phyloP scores from a whole-genome alignment of 345 rosid species.

The Hypericum androsaemum region DNA sequence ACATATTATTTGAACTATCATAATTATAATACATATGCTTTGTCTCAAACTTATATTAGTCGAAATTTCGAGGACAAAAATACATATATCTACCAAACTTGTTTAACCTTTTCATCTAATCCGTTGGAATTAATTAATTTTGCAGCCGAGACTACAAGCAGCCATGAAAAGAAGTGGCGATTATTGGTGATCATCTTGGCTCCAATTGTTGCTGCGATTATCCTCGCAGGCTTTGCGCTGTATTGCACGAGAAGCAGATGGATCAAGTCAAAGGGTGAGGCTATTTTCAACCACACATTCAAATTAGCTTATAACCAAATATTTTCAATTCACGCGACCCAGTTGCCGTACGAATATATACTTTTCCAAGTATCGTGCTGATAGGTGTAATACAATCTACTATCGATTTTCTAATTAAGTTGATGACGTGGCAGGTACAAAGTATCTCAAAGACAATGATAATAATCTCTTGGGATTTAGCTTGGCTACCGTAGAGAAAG shows the following conservation, averaged over 20 bases:
- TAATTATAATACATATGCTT: too few relatives aligned
- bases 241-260: conserved; percentile 13
- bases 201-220: conserved; percentile 15
- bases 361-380: too few relatives aligned
- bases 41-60: too few relatives aligned
- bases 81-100: too few relatives aligned
- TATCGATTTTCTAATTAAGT: neutral
- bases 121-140: too few relatives aligned
- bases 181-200: conserved; percentile 13
- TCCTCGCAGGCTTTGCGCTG: conserved; percentile 6
- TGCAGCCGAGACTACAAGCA: too few relatives aligned
- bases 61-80: too few relatives aligned
- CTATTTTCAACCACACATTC: neutral
- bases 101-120: too few relatives aligned
- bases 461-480: conserved; percentile 19
- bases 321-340: neutral
- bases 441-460: conserved; percentile 10
- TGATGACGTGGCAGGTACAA: neutral
- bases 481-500: conserved; percentile 18
- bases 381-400: too few relatives aligned
- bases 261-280: conserved; percentile 17
- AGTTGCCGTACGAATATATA: too few relatives aligned
- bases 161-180: conserved; percentile 6
- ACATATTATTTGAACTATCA: too few relatives aligned
- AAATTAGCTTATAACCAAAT: neutral